phyloP scores from a whole-genome alignment of 2,329 filamentous ascomycete genomes.

The Arthrobotrys megalospora region DNA sequence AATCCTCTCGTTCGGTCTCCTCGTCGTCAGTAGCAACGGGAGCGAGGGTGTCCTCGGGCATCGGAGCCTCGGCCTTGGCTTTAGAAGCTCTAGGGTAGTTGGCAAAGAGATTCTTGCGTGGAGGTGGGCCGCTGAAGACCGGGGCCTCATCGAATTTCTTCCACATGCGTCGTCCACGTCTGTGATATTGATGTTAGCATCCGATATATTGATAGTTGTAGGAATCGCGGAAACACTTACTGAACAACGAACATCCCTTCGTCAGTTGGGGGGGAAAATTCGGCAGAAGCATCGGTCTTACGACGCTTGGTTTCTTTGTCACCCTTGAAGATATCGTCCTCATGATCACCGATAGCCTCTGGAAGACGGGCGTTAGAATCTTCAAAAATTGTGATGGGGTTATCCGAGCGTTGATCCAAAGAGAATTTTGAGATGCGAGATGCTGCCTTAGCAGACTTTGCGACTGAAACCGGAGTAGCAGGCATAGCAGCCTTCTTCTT shows the following conservation, averaged over 20 bases:
- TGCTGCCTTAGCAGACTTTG: slow-evolving; percentile 50
- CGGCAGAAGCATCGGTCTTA: not conserved
- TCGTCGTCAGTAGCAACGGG: slow-evolving; percentile 55
- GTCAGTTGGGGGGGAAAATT: slow-evolving; percentile 28
- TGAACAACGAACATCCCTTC: slow-evolving; percentile 57
- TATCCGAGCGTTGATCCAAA: slow-evolving; percentile 47
- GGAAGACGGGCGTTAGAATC: slow-evolving; percentile 52
- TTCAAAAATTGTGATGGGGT: slow-evolving; percentile 54
- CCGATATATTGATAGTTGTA: not conserved
- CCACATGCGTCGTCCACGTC: slow-evolving; percentile 42
- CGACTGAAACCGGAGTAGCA: slow-evolving; percentile 43
- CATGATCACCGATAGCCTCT: slow-evolving; percentile 40
- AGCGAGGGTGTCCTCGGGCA: slow-evolving; percentile 11
- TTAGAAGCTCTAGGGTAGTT: slow-evolving; percentile 20
- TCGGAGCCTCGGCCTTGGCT: not conserved
- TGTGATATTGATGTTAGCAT: slow-evolving; percentile 31
- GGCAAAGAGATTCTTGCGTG: slow-evolving; percentile 56
- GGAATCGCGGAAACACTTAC: slow-evolving; percentile 42
- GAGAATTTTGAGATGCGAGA: slow-evolving; percentile 57
- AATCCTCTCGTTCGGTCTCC: slow-evolving; percentile 57
- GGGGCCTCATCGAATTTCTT: slow-evolving; percentile 42
- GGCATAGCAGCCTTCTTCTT: slow-evolving; percentile 50
- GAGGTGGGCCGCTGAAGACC: slow-evolving; percentile 38
- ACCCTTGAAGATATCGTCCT: slow-evolving; percentile 53
- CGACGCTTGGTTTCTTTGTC: slow-evolving; percentile 23